Percentiles rank a stretch among this genome's conserved stretches.
These are phyloP conservation scores for Ceratocystis destructans DNA, from an alignment of 2,329 filamentous ascomycete species.

Conservation along the genomic window DNA sequence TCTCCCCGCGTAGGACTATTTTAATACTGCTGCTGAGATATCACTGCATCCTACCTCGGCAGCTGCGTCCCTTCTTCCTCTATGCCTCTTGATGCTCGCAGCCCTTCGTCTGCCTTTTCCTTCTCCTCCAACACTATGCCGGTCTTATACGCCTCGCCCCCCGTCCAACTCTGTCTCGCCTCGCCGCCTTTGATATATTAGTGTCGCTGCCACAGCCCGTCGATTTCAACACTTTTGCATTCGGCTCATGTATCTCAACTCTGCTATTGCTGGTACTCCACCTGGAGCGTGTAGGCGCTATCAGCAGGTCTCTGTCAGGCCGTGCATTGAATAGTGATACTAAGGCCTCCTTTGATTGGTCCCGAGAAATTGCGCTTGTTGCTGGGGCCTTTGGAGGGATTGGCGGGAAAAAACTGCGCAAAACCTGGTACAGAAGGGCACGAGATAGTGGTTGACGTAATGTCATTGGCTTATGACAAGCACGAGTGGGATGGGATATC, in stretches of 20 bases:
- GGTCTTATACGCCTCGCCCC: background rate
- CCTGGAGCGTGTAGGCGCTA: background rate
- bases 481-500: constrained; percentile 22
- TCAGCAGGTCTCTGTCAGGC: background rate
- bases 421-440: constrained; percentile 36
- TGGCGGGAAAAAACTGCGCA: constrained; percentile 39
- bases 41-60: background rate
- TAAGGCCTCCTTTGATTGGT: constrained; percentile 36
- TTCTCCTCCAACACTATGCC: constrained; percentile 1
- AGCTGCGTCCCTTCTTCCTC: background rate
- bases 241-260: background rate
- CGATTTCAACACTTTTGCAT: background rate
- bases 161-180: background rate
- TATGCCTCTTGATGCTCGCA: background rate
- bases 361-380: constrained; percentile 42
- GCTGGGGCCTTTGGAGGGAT: constrained; percentile 49
- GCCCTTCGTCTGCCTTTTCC: background rate
- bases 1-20: background rate
- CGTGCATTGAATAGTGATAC: constrained; percentile 28
- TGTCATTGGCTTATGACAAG: constrained; percentile 33
- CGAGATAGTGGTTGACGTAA: constrained; percentile 44
- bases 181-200: background rate
- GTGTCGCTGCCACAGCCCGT: background rate
- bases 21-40: background rate
- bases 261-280: background rate